Base-by-base conservation (phyloP, 2,329 filamentous ascomycete species). In the Colletotrichum navitas region DNA sequence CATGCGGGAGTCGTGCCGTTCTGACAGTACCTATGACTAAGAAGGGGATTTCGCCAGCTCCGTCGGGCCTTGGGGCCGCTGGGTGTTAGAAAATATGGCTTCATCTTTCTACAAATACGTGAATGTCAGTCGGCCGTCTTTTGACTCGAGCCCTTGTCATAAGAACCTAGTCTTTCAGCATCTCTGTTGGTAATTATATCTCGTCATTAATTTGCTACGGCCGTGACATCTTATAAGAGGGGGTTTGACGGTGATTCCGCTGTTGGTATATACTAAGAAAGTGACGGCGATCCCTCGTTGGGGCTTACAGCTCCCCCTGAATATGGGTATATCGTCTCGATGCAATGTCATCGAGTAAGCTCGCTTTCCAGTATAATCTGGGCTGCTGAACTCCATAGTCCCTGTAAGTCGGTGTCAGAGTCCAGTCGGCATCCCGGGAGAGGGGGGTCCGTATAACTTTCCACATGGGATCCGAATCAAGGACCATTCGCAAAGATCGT, bases 41-140 rank as follows among this genome's bases (percentile, higher is more conserved):
- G 24, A 43, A 59, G 32, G 32, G 63, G 34, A 41, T 32, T 24
- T n/a, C 26, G 58, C 49, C 39, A 67, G 26, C 52, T 41, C 65
- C 39, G 58, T 45, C n/a, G 6, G 16, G 5, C n/a, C 7, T 56
- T 41, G 34, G 4, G 34, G 12, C n/a, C 32, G 34, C 11, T 18
- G n/a, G 1, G 2, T 56, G 14, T 39, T 26, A 4, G n/a, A 18
- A 12, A 34, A 39, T n/a, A 21, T 21, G 5, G 32, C 6, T n/a
- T 14, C 3, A 36, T 14, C 18, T 36, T 24, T 34, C 29, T 36
- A 18, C 49, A 18, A 52, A 18, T 21, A 26, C 18, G 11, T 32
- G 16, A n/a, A 11, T 14, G 6, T 5, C 10, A 36, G 21, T 36
- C 32, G 18, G 11, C 3, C 7, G 21, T 32, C 49, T 16, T 51